These are phyloP conservation scores for Saprolegnia diclina DNA, from an alignment of 352 stramenopile genomes.

Conservation along the genomic window DNA sequence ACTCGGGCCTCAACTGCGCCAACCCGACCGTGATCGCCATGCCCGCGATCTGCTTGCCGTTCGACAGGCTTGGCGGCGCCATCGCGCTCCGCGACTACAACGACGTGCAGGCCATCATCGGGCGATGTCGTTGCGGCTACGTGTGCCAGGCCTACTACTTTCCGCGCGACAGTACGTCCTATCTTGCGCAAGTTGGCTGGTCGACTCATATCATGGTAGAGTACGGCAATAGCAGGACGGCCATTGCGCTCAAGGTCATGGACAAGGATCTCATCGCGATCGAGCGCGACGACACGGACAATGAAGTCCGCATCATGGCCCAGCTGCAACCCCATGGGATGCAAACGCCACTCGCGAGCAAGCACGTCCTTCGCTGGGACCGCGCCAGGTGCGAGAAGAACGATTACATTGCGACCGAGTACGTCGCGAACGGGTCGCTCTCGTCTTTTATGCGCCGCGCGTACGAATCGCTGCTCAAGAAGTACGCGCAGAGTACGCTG, in stretches of 20 bases:
- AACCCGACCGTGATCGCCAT: slow-evolving; percentile 56
- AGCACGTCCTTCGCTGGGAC: slow-evolving; percentile 76
- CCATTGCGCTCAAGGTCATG: slow-evolving; percentile 80
- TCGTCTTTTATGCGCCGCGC: slow-evolving; percentile 62
- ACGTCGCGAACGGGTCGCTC: slow-evolving; percentile 72
- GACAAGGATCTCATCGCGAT: slow-evolving; percentile 58
- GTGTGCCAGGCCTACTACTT: slow-evolving; percentile 78
- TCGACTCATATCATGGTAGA: not conserved
- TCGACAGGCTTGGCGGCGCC: slow-evolving; percentile 55
- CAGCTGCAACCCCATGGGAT: slow-evolving; percentile 71
- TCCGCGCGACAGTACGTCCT: slow-evolving; percentile 40
- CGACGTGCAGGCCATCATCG: slow-evolving; percentile 59
- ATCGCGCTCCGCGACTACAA: slow-evolving; percentile 54
- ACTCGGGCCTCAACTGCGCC: slow-evolving; percentile 23
- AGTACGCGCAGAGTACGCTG: slow-evolving; percentile 35
- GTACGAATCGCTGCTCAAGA: slow-evolving; percentile 36
- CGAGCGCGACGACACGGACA: slow-evolving; percentile 76
- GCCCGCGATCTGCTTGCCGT: slow-evolving; percentile 58
- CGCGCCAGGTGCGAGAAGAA: slow-evolving; percentile 63
- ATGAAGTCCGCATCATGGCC: slow-evolving; percentile 71
- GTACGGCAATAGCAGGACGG: slow-evolving; percentile 34
- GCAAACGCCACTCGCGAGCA: slow-evolving; percentile 59
- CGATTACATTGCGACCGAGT: slow-evolving; percentile 78
- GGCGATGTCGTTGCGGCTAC: slow-evolving; percentile 72
- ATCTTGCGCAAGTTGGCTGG: not conserved